These are phyloP conservation scores for Aquilaria agallochum DNA, from an alignment of 441 rosid genomes.

Conservation along the genomic window DNA sequence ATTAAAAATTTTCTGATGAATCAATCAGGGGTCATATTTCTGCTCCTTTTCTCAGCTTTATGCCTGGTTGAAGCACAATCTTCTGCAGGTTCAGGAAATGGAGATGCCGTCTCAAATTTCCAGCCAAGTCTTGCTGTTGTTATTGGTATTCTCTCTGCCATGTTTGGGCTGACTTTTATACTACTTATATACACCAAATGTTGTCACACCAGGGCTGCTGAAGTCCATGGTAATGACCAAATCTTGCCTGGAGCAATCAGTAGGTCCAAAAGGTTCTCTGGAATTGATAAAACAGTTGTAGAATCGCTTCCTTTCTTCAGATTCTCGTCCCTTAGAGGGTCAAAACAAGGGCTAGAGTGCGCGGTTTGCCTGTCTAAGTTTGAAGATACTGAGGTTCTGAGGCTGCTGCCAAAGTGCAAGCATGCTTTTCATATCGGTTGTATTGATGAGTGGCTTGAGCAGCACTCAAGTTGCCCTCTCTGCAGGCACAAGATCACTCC, in stretches of 20 bases:
- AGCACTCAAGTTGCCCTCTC: conserved; percentile 61
- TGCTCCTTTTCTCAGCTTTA: conserved; percentile 9
- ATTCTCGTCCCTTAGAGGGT: conserved; percentile 55
- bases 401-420: conserved; percentile 52
- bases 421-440: conserved; percentile 66
- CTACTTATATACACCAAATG: conserved; percentile 61
- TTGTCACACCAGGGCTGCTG: conserved; percentile 38
- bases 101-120: conserved; percentile 35
- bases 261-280: conserved; percentile 48
- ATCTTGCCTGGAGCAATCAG: conserved; percentile 14
- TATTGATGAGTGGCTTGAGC: conserved; percentile 65
- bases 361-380: conserved; percentile 58
- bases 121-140: conserved; percentile 78
- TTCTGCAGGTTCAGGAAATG: conserved; percentile 7
- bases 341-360: conserved; percentile 59
- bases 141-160: conserved; percentile 59
- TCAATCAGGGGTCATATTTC: conserved; percentile 11
- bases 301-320: conserved; percentile 64
- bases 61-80: conserved; percentile 37
- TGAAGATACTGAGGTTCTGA: conserved; percentile 45
- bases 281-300: conserved; percentile 52
- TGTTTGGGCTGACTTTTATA: conserved; percentile 53
- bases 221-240: background rate
- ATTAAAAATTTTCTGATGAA: conserved; percentile 29
- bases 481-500: conserved; percentile 50